Evolutionary conservation across 2,329 filamentous ascomycete species (phyloP), one percentile per base, ranked within the genome.

Genomic region (Nigrospora oryzae): DNA sequence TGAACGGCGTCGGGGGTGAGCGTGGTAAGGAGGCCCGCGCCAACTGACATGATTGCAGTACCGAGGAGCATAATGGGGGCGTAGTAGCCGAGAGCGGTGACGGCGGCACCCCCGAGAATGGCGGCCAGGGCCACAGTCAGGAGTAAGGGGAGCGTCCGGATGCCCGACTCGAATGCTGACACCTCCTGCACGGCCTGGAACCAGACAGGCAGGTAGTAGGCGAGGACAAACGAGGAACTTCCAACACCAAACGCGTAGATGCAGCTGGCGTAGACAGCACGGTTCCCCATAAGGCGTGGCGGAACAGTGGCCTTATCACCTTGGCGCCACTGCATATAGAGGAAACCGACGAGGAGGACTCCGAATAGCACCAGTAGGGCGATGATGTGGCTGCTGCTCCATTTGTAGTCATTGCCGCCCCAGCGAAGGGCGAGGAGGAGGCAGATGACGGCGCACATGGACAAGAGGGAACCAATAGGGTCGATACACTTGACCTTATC

Each of bases 361-460:
- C 46, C 53, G 28, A 59, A 60, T 19, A 61, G 44, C 28, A 62
- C 56, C 31, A 66, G 54, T 10, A 66, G 55, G 2, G 53, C 57
- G 39, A 66, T 60, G 41, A 64, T 57, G 15, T 57, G 60, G 3
- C 55, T 59, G 38, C 56, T 53, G 17, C 46, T 55, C 66, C 66
- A 69, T 1, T 59, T 28, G 43, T 67, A 65, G 14, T 49, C 55
- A 6, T 54, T 56, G 11, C 64, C 66, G 17, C 66, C 66, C 68
- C 67, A 73, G 45, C 73, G 68, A 0, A 74, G 59, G 4, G 71
- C 71, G 10, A 75, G 57, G 1, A 74, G 51, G 8, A 73, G 62
- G 45, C 66, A 71, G 39, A 72, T 56, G 35, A 71, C 63, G 15
- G 65, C 49, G 11, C 54, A 52, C 42, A 60, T 53, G 46, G 61